These are phyloP conservation scores for Stenocarpella maydis DNA, from an alignment of 2,329 filamentous ascomycete genomes.

Conservation along the genomic window DNA sequence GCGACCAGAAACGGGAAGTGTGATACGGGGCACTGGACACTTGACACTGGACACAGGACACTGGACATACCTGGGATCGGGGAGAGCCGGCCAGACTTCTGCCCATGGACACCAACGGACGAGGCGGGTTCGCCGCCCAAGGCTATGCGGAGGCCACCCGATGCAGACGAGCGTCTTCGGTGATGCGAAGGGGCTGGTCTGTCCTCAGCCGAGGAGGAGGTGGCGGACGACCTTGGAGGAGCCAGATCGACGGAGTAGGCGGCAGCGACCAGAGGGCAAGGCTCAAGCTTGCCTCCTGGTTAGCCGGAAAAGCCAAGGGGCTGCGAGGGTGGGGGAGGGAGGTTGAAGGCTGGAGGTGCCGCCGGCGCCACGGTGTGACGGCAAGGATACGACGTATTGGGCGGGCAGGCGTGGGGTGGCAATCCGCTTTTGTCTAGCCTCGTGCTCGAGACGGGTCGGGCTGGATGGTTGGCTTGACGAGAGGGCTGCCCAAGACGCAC, in stretches of 20 bases:
- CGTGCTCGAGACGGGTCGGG: neutral
- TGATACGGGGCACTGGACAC: slow-evolving; percentile 34
- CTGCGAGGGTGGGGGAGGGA: slow-evolving; percentile 3
- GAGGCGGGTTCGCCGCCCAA: slow-evolving; percentile 45
- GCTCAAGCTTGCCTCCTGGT: slow-evolving; percentile 27
- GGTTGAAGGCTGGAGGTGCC: slow-evolving; percentile 1
- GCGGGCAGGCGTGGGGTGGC: slow-evolving; percentile 25
- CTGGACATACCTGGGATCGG: slow-evolving; percentile 63
- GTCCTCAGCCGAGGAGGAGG: slow-evolving; percentile 60
- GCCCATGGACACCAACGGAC: slow-evolving; percentile 50
- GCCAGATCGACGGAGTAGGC: slow-evolving; percentile 55
- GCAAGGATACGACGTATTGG: slow-evolving; percentile 31
- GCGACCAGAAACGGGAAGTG: slow-evolving; percentile 31
- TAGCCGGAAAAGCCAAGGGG: slow-evolving; percentile 27
- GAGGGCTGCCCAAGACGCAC: slow-evolving; percentile 1
- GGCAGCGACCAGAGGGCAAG: slow-evolving; percentile 39
- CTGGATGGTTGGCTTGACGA: neutral
- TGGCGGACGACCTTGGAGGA: slow-evolving; percentile 55
- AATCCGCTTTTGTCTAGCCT: slow-evolving; percentile 21
- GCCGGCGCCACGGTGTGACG: neutral
- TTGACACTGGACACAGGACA: slow-evolving; percentile 43
- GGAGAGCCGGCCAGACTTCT: slow-evolving; percentile 53
- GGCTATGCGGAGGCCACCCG: slow-evolving; percentile 45
- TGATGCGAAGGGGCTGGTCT: slow-evolving; percentile 57
- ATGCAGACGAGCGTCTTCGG: slow-evolving; percentile 58